Evolutionary conservation across 129 eudicot genomes (phyloP), one percentile per base, ranked within the genome.

Genomic region (Heracleum sosnowskyi): DNA sequence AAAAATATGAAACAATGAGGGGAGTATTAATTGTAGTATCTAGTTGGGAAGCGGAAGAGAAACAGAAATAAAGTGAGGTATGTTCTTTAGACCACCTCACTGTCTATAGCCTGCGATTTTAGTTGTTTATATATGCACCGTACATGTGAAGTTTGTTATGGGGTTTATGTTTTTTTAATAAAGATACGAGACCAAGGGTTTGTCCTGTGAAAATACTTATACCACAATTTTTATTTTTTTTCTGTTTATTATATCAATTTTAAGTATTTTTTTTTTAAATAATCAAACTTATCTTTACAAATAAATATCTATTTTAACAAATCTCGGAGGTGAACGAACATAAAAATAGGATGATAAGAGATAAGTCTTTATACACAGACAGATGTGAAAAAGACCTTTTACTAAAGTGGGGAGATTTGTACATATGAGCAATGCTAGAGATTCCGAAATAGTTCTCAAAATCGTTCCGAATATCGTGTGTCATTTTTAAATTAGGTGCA

Each of bases 1-100:
- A 36, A 41, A 75, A 78, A 4, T 39, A 71, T 46, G 81, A 51
- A 49, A 73, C 79, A 37, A 78, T 76, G 72, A 69, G 47, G 7
- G 44, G 45, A 69, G 42, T 7, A 34, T 69, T 33, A 69, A 34
- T 69, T 69, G 45, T 18, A 70, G 7, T 70, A 2, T 35, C 13
- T 40, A 72, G 76, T 72, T 72, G 76, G 76, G 35, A 72, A 72
- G 53, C 26, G 53, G 20, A 72, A 24, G 53, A 41, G 76, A 29
- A 72, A 79, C 26, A 72, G 66, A 81, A 45, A 28, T n/a, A 62
- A 55, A 75, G 6, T 13, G 26, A 24, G 17, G 17, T 76, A 4
- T 49, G 12, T 7, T 11, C 53, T n/a, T 72, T 0, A n/a, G 76
- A 72, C 31, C 33, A 72, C 49, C 31, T 11, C 11, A 22, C 44